phyloP scores from a whole-genome alignment of 139 green algal species.

The Closterium sp. region DNA sequence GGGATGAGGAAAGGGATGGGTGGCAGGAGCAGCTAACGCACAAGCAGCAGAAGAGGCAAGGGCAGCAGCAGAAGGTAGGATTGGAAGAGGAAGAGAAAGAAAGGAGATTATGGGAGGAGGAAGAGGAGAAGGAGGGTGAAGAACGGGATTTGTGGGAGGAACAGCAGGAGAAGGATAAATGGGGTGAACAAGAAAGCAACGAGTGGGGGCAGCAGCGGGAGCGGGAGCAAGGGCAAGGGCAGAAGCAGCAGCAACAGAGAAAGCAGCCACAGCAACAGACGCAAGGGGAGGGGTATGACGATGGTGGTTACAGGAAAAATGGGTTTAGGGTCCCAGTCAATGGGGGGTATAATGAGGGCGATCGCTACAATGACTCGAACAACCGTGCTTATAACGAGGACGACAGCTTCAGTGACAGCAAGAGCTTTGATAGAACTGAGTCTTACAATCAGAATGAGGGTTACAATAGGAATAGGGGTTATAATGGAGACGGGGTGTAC shows the following conservation, averaged over 20 bases:
- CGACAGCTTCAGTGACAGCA: not conserved
- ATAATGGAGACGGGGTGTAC: not conserved
- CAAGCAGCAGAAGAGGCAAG: not conserved
- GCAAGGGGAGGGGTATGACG: not conserved
- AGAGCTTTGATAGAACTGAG: not conserved
- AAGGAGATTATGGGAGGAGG: not conserved
- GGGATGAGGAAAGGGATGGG: not conserved
- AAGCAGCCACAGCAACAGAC: not conserved
- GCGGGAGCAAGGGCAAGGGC: not conserved
- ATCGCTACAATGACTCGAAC: not conserved
- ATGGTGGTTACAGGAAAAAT: not conserved
- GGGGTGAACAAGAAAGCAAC: no score
- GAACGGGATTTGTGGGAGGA: no score
- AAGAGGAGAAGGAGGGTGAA: no score
- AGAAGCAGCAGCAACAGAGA: not conserved
- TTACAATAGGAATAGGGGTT: not conserved
- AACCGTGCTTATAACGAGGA: not conserved
- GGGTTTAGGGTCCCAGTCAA: not conserved
- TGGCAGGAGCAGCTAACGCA: not conserved
- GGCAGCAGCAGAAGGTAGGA: not conserved
- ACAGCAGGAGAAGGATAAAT: no score
- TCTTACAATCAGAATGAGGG: not conserved
- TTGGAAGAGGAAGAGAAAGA: slow-evolving; percentile 12
- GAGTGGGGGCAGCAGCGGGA: no score
- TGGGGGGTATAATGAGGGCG: not conserved